phyloP scores from a whole-genome alignment of 179 eudicot species.

The Spinacia oleracea region DNA sequence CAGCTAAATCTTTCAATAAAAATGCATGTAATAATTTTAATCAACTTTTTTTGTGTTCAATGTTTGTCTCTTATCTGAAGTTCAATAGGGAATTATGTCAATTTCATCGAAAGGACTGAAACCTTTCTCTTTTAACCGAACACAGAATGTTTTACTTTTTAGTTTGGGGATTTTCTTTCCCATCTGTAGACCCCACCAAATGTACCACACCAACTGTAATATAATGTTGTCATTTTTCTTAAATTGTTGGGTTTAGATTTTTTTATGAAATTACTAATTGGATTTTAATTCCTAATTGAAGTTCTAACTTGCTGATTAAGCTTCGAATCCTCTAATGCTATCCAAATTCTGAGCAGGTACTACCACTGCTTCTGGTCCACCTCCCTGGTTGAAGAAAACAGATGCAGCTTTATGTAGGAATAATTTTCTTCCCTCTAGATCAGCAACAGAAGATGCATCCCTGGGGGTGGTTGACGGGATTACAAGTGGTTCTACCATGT shows the following conservation, averaged over 20 bases:
- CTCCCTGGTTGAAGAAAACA: conserved; percentile 42
- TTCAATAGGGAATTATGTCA: not conserved
- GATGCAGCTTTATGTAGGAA: conserved; percentile 38
- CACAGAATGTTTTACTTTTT: not conserved
- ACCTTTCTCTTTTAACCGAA: not conserved
- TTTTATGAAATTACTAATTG: no score
- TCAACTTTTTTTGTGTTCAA: not conserved
- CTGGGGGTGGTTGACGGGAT: conserved; percentile 35
- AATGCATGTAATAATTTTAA: not conserved
- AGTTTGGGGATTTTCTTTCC: no score
- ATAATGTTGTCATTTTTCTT: not conserved
- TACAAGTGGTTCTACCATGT: conserved; percentile 27
- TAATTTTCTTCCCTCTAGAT: conserved; percentile 35
- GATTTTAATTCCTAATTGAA: no score
- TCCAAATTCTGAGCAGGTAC: conserved; percentile 20
- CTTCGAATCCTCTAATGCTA: conserved; percentile 9
- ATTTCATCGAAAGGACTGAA: not conserved
- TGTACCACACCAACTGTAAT: no score
- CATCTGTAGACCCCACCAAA: no score
- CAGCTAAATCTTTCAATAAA: not conserved
- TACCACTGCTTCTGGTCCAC: conserved; percentile 36
- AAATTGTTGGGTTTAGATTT: no score
- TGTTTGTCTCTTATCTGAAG: not conserved
- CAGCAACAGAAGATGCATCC: conserved; percentile 31
- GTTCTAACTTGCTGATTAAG: conserved; percentile 6